Evolutionary conservation across 148 eudicot species (phyloP).

Genomic region (Chenopodium album): DNA sequence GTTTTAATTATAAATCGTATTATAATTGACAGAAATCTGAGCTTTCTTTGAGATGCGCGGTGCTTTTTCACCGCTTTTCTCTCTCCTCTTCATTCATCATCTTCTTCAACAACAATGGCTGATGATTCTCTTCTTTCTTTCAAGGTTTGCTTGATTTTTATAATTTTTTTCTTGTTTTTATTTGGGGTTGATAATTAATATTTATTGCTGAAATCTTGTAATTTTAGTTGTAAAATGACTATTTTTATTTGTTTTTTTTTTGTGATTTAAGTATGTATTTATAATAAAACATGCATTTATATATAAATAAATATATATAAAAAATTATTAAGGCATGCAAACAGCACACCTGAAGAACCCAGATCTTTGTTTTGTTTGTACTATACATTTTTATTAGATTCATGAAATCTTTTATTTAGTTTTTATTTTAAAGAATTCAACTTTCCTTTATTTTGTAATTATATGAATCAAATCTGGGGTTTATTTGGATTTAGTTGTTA

Average conservation of each 20-base stretch:
- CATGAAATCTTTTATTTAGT: not conserved
- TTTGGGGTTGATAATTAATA: too few species aligned
- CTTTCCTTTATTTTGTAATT: not conserved
- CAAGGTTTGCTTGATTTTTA: conserved; percentile 26
- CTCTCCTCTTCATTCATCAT: not conserved
- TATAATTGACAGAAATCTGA: too few species aligned
- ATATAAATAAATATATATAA: too few species aligned
- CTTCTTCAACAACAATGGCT: conserved; percentile 31
- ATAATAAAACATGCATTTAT: not conserved
- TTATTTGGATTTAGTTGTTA: not conserved
- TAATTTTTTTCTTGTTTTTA: not conserved
- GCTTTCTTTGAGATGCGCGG: conserved; percentile 3
- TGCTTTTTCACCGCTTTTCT: conserved; percentile 11
- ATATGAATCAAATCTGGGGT: not conserved
- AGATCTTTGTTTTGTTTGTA: not conserved
- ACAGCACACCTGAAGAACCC: not conserved
- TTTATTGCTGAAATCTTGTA: too few species aligned
- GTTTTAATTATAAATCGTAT: too few species aligned
- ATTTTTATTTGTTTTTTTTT: too few species aligned
- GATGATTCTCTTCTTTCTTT: conserved; percentile 37
- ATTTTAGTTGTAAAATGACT: too few species aligned
- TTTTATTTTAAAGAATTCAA: too few species aligned
- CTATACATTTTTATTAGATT: not conserved
- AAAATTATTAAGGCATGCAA: not conserved
- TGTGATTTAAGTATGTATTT: not conserved